A percentile compares a stretch with the other conserved stretches of the same genome.
phyloP scores from a whole-genome alignment of 768 basidiomycete species.

The Symmetrospora coprosmae region DNA sequence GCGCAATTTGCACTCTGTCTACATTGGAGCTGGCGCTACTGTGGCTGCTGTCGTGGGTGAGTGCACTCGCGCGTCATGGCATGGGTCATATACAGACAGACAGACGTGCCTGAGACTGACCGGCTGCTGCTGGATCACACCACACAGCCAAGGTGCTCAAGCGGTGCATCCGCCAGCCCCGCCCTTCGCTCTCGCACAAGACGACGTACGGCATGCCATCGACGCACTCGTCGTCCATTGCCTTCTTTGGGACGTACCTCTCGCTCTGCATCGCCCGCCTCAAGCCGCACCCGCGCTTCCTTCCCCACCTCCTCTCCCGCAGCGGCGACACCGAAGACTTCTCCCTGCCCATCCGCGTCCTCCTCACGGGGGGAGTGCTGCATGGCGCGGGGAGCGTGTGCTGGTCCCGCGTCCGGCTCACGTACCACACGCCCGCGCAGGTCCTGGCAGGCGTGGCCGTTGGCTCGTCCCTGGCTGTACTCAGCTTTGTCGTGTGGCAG shows the following conservation, averaged over 20 bases:
- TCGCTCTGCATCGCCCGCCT: constrained; percentile 31
- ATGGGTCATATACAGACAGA: too few species aligned
- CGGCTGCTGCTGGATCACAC: too few species aligned
- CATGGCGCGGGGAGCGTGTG: constrained; percentile 24
- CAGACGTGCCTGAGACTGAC: too few species aligned
- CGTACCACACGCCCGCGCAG: constrained; percentile 31
- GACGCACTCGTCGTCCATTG: constrained; percentile 40
- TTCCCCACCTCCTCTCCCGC: constrained; percentile 25
- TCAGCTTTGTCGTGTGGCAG: constrained; percentile 29
- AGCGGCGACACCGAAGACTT: background rate
- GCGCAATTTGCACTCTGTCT: constrained; percentile 37
- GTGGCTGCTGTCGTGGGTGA: constrained; percentile 36
- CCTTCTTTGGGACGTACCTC: constrained; percentile 40
- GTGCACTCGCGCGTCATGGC: constrained; percentile 1
- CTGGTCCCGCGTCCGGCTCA: constrained; percentile 31
- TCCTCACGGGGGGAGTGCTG: constrained; percentile 20
- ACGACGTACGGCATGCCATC: constrained; percentile 43
- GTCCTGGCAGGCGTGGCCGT: constrained; percentile 30
- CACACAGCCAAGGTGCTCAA: constrained; percentile 41
- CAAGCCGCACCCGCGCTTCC: constrained; percentile 29
- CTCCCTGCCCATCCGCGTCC: constrained; percentile 8
- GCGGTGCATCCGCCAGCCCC: constrained; percentile 35
- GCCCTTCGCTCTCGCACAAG: constrained; percentile 35
- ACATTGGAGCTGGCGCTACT: constrained; percentile 37
- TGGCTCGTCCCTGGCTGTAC: constrained; percentile 25